These are phyloP conservation scores for Trichoderma asperelloides DNA, from an alignment of 495 filamentous ascomycete species.

Conservation along the genomic window DNA sequence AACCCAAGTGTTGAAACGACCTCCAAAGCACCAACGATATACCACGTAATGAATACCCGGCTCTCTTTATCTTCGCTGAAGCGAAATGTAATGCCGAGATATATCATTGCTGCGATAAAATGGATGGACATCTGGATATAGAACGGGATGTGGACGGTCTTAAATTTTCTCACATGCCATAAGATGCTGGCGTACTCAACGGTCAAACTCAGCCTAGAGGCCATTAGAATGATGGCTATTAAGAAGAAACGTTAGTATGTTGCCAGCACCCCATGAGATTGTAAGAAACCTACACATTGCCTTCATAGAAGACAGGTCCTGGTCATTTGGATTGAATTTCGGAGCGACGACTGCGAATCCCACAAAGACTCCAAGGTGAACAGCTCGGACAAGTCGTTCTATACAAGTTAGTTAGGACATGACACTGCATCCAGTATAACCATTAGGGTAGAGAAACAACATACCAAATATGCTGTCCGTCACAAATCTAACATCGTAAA, in stretches of 20 bases:
- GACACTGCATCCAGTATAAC: too few species aligned
- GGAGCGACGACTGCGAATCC: constrained; percentile 48
- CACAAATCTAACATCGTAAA: constrained; percentile 61
- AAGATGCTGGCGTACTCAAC: constrained; percentile 47
- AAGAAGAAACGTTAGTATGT: constrained; percentile 24
- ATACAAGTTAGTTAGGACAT: constrained; percentile 25
- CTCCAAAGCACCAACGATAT: constrained; percentile 46
- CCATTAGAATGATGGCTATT: constrained; percentile 48
- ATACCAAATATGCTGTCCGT: constrained; percentile 54
- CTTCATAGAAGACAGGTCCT: constrained; percentile 39
- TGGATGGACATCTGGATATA: constrained; percentile 34
- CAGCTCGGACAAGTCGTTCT: constrained; percentile 49
- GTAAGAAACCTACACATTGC: constrained; percentile 31
- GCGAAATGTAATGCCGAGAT: constrained; percentile 38
- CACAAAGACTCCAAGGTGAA: constrained; percentile 56
- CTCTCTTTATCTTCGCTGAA: constrained; percentile 23
- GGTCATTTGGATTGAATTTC: constrained; percentile 26
- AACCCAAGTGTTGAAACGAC: constrained; percentile 39
- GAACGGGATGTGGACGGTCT: constrained; percentile 23
- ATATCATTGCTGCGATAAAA: constrained; percentile 34
- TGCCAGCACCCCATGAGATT: constrained; percentile 10
- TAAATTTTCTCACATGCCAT: constrained; percentile 33
- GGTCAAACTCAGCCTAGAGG: constrained; percentile 45
- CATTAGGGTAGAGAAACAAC: constrained; percentile 32
- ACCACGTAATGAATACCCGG: constrained; percentile 33